A percentile compares a stretch with the other conserved stretches of the same genome.
phyloP scores from a whole-genome alignment of 2,329 filamentous ascomycete genomes.

The Pseudogymnoascus sp. region DNA sequence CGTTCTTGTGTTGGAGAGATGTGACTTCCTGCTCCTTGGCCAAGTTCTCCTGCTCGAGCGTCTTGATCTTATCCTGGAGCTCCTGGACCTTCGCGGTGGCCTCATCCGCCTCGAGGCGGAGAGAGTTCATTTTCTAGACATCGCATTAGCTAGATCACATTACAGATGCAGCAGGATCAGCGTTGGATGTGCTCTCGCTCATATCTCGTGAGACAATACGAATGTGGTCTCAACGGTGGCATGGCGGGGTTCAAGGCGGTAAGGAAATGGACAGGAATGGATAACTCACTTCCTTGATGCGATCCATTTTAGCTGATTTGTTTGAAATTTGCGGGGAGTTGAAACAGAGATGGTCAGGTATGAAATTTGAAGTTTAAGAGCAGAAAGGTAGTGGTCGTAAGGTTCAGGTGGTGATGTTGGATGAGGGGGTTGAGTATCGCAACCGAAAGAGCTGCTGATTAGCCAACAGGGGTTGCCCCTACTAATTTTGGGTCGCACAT shows the following conservation, averaged over 20 bases:
- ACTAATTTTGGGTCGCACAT: constrained; percentile 3
- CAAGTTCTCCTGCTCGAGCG: constrained; percentile 87
- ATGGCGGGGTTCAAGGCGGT: constrained; percentile 8
- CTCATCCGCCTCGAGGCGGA: constrained; percentile 90
- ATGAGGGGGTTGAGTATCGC: constrained; percentile 9
- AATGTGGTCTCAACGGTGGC: neutral
- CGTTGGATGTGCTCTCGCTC: neutral
- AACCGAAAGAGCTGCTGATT: constrained; percentile 7
- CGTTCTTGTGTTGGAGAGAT: constrained; percentile 92
- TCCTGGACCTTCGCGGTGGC: constrained; percentile 75
- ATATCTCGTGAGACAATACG: neutral
- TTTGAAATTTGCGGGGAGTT: constrained; percentile 12
- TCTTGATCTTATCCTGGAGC: constrained; percentile 78
- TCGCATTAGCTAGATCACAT: neutral
- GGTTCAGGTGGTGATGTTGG: constrained; percentile 3
- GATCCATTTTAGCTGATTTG: constrained; percentile 57
- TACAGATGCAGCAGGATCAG: neutral
- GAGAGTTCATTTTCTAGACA: constrained; percentile 80
- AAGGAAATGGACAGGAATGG: neutral
- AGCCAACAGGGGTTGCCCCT: constrained; percentile 10
- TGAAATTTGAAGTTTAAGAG: constrained; percentile 1
- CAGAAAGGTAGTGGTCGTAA: neutral
- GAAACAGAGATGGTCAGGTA: neutral
- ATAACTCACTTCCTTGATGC: constrained; percentile 75
- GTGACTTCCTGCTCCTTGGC: constrained; percentile 98